Evolutionary conservation across 805 yeast species (phyloP), one percentile per base, ranked within the genome.

Genomic region (Grigorovia transvaalensis): DNA sequence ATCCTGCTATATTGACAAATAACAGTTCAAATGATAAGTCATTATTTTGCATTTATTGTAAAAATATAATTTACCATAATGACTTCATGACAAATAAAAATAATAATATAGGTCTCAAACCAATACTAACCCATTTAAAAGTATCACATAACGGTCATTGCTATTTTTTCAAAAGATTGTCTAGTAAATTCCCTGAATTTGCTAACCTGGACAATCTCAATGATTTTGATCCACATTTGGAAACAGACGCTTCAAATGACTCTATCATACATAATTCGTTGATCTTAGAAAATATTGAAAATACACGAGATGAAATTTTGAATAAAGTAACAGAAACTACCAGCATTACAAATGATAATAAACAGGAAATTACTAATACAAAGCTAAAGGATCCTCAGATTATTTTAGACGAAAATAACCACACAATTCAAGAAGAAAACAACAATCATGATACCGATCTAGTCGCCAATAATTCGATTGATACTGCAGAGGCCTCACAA

Each of bases 21-120:
- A 35, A 38, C 19, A 6, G 4, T 4, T 33, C n/a, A 45, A 11
- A 5, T 66, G 69, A 35, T 3, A 82, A 79, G 58, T 74, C 79
- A 50, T 78, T 78, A 9, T 73, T 80, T 15, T 85, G 91, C 64
- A 75, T 74, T 50, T 69, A 73, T 58, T 85, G 91, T 65, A 68
- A 74, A 29, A 70, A 70, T 52, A 74, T 82, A 1, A 70, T 76
- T 47, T n/a, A 38, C 8, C n/a, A 33, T 12, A 13, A 33, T 33
- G 80, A 77, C 30, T 80, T 80, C 11, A 17, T 15, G 12, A 7
- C n/a, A 9, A 49, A 35, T 13, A 44, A 44, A 15, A 13, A 35
- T 27, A 13, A 35, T 27, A 13, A 20, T 17, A 29, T 8, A 27
- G 20, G 27, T 3, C 6, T 38, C 15, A 50, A 46, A 17, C 84